phyloP scores from a whole-genome alignment of 2,329 filamentous ascomycete genomes.

The Nakataea oryzae region DNA sequence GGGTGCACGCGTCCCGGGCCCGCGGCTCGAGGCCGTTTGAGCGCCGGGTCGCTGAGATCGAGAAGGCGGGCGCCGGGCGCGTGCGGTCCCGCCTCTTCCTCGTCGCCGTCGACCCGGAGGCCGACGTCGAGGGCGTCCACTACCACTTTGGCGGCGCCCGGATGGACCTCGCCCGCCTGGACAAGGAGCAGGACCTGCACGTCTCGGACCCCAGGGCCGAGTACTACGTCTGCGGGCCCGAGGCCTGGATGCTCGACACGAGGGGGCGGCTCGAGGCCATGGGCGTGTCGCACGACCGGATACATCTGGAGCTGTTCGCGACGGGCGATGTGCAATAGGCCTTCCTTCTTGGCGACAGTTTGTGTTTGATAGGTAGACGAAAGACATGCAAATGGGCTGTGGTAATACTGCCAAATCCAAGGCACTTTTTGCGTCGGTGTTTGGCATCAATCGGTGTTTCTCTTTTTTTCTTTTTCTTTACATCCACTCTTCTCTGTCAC shows the following conservation, averaged over 20 bases:
- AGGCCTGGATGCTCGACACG: constrained; percentile 56
- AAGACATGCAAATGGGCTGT: too few species aligned
- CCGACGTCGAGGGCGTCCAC: constrained; percentile 32
- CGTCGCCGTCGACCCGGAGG: constrained; percentile 30
- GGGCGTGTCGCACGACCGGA: constrained; percentile 47
- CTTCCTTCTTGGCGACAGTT: not conserved
- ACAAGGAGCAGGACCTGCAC: constrained; percentile 41
- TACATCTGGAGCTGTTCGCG: constrained; percentile 60
- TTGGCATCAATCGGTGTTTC: not conserved
- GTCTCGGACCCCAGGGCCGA: constrained; percentile 41
- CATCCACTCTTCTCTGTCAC: not conserved
- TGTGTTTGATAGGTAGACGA: not conserved
- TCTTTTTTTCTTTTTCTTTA: not conserved
- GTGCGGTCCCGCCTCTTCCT: constrained; percentile 49
- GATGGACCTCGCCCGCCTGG: constrained; percentile 46
- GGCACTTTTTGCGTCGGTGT: not conserved
- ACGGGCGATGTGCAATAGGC: constrained; percentile 32
- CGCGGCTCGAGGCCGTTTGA: constrained; percentile 44
- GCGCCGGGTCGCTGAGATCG: constrained; percentile 31
- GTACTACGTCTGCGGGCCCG: constrained; percentile 66
- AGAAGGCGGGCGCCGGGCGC: constrained; percentile 26
- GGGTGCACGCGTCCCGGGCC: constrained; percentile 50
- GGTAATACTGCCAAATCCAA: too few species aligned
- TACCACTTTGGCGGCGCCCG: constrained; percentile 47
- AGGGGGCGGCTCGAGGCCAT: constrained; percentile 37